Evolutionary conservation across 75 land plant genomes (phyloP), one percentile per base, ranked within the genome.

Genomic region (Picea glauca): DNA sequence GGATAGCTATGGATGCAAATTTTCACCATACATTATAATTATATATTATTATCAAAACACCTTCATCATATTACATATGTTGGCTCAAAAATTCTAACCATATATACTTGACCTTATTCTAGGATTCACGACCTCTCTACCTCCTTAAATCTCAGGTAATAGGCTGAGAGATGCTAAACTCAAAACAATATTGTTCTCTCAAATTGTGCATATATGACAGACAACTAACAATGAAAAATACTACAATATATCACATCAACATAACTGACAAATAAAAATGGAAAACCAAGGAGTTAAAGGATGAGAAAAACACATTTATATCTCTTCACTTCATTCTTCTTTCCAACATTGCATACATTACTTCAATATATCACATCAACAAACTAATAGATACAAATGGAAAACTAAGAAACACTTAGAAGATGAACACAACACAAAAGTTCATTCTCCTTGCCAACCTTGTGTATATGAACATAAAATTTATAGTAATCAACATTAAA

Each of bases 321-420:
- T 88, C 93, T 82, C 92, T 84, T 91, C 92, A 70, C 92, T 84
- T 84, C 90, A 86, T 91, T 86, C 88, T 77, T 82, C 86, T 80
- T 80, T 1, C 26, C 76, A 56, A 15, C 46, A 60, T 46, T 73
- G 60, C 58, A 14, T 21, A 63, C 58, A 73, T 58, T 76, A n/a
- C n/a, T n/a, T n/a, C n/a, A n/a, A n/a, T n/a, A n/a, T n/a, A n/a
- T n/a, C n/a, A n/a, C n/a, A n/a, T n/a, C n/a, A n/a, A n/a, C n/a
- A n/a, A n/a, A n/a, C n/a, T n/a, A n/a, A n/a, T n/a, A n/a, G n/a
- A n/a, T n/a, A n/a, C n/a, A n/a, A n/a, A n/a, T n/a, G n/a, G n/a
- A n/a, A n/a, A n/a, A n/a, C n/a, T n/a, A n/a, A n/a, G n/a, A n/a
- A n/a, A n/a, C n/a, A n/a, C n/a, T n/a, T n/a, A n/a, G n/a, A n/a